Conservation (phyloP, 345 rosid genomes). For the Gossypium bickii region DNA sequence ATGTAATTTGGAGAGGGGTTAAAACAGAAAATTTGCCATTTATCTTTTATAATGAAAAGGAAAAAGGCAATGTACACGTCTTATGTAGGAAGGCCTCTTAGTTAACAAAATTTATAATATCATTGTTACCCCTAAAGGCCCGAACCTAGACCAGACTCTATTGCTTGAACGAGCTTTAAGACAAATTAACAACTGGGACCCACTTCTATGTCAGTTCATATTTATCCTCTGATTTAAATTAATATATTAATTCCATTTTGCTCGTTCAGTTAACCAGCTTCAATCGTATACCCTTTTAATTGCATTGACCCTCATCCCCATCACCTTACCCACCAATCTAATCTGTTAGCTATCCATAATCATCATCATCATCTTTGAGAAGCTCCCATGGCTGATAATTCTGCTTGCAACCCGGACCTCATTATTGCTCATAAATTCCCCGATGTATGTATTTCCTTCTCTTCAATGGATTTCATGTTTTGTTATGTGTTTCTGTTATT, state of each 20-base stretch:
- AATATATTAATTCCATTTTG: background rate
- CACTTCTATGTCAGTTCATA: background rate
- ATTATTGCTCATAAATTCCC: conserved; percentile 62
- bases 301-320: background rate
- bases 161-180: no score
- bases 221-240: no score
- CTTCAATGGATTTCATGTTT: background rate
- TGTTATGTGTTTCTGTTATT: background rate
- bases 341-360: background rate
- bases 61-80: no score
- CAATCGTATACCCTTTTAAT: background rate
- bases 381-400: conserved; percentile 35
- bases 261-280: background rate
- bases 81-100: no score
- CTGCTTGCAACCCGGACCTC: conserved; percentile 45
- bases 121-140: no score
- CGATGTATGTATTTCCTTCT: conserved; percentile 35
- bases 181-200: no score
- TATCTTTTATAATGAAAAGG: no score
- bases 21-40: no score
- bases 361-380: background rate
- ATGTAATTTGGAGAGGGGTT: no score
- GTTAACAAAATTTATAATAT: no score
- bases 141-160: no score
- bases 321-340: background rate